These are phyloP conservation scores for Stachybotrys elegans DNA, from an alignment of 2,329 filamentous ascomycete species.

Conservation along the genomic window DNA sequence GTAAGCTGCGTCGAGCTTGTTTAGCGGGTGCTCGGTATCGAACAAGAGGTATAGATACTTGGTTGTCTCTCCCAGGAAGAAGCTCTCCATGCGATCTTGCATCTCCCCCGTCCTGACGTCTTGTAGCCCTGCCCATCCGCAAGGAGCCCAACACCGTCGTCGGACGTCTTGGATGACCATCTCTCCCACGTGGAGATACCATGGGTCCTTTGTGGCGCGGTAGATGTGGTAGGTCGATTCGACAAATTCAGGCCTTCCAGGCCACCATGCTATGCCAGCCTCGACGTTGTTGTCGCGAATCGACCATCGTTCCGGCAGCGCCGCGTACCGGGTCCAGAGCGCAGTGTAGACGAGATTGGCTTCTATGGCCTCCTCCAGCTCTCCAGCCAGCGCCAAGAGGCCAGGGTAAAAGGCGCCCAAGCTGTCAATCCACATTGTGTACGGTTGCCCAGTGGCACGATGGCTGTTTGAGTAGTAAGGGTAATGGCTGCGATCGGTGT, in stretches of 20 bases:
- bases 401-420: slow-evolving; percentile 94
- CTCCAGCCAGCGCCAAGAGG: slow-evolving; percentile 76
- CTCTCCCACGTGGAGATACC: slow-evolving; percentile 93
- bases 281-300: slow-evolving; percentile 79
- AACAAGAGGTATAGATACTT: slow-evolving; percentile 95
- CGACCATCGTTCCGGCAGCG: slow-evolving; percentile 91
- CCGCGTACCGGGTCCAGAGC: slow-evolving; percentile 91
- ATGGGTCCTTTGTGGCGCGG: slow-evolving; percentile 85
- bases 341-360: slow-evolving; percentile 88
- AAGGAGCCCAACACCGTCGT: slow-evolving; percentile 80
- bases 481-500: slow-evolving; percentile 69
- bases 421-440: slow-evolving; percentile 94
- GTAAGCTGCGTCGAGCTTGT: slow-evolving; percentile 77
- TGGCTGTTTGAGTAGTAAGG: slow-evolving; percentile 93
- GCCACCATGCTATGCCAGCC: slow-evolving; percentile 88
- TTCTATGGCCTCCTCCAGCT: slow-evolving; percentile 85
- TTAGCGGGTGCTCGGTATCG: slow-evolving; percentile 79
- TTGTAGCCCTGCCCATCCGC: slow-evolving; percentile 88
- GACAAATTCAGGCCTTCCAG: slow-evolving; percentile 90
- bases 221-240: slow-evolving; percentile 98
- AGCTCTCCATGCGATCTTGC: slow-evolving; percentile 96
- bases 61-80: slow-evolving; percentile 92
- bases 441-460: slow-evolving; percentile 77
- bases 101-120: slow-evolving; percentile 79
- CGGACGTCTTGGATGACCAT: slow-evolving; percentile 91